phyloP scores from a whole-genome alignment of 129 eudicot genomes.

The Gnaphalium uliginosum region DNA sequence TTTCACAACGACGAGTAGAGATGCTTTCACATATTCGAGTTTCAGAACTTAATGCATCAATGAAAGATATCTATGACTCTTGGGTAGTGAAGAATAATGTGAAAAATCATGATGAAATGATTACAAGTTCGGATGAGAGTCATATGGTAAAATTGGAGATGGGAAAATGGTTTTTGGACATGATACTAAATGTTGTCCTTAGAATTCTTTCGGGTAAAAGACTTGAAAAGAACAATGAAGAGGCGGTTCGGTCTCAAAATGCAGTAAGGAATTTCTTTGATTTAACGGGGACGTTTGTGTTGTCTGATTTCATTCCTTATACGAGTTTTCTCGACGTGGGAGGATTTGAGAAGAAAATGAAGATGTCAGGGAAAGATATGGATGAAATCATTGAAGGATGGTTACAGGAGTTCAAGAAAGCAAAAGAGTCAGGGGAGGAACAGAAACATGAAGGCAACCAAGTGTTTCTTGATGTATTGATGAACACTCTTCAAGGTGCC shows the following conservation, averaged over 20 bases:
- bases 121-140: not conserved
- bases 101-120: not conserved
- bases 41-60: not conserved
- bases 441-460: conserved; percentile 5
- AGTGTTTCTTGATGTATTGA: conserved; percentile 31
- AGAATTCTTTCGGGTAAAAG: not conserved
- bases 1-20: not conserved
- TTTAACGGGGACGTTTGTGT: not conserved
- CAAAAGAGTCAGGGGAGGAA: not conserved
- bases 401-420: not conserved
- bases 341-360: not conserved
- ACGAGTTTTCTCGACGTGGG: not conserved
- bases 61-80: not conserved
- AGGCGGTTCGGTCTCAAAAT: not conserved
- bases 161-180: not conserved
- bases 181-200: not conserved
- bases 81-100: not conserved
- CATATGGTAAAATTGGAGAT: not conserved
- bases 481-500: conserved; percentile 19
- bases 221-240: not conserved
- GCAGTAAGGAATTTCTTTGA: not conserved
- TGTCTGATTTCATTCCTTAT: not conserved
- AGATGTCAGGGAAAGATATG: not conserved
- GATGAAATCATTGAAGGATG: not conserved
- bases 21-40: conserved; percentile 1